phyloP scores from a whole-genome alignment of 345 rosid genomes.

The Euclidium syriacum region DNA sequence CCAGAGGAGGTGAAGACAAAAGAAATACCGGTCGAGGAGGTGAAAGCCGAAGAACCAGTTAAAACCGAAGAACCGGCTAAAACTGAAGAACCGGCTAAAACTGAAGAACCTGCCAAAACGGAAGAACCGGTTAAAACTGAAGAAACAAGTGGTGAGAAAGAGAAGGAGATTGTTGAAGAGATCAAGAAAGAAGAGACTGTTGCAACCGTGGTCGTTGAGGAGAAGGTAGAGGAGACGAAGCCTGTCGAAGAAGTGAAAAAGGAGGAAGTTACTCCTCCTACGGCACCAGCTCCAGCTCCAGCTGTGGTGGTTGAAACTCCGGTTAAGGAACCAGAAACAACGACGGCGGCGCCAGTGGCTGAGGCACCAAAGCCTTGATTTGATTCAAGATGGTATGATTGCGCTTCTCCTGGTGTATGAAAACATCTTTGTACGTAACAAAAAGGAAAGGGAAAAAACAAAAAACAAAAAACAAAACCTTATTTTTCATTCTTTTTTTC shows the following conservation, averaged over 20 bases:
- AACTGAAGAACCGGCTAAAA: conserved; percentile 26
- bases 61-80: conserved; percentile 23
- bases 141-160: conserved; percentile 35
- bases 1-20: conserved; percentile 41
- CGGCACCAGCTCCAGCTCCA: not conserved
- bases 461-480: not conserved
- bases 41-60: conserved; percentile 14
- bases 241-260: conserved; percentile 42
- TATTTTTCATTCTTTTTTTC: conserved; percentile 37
- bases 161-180: conserved; percentile 43
- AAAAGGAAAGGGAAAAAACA: conserved; percentile 3
- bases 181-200: conserved; percentile 41
- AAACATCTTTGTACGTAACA: conserved; percentile 27
- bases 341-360: conserved; percentile 21
- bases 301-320: conserved; percentile 23
- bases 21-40: conserved; percentile 30
- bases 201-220: conserved; percentile 17
- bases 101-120: no score
- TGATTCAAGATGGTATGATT: conserved; percentile 4
- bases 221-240: conserved; percentile 32
- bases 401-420: conserved; percentile 5
- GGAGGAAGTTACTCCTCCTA: conserved; percentile 26
- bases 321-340: conserved; percentile 14
- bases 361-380: conserved; percentile 51
- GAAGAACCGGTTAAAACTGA: conserved; percentile 18